phyloP scores from a whole-genome alignment of 305 asterid species.

The Rubia balearica region DNA sequence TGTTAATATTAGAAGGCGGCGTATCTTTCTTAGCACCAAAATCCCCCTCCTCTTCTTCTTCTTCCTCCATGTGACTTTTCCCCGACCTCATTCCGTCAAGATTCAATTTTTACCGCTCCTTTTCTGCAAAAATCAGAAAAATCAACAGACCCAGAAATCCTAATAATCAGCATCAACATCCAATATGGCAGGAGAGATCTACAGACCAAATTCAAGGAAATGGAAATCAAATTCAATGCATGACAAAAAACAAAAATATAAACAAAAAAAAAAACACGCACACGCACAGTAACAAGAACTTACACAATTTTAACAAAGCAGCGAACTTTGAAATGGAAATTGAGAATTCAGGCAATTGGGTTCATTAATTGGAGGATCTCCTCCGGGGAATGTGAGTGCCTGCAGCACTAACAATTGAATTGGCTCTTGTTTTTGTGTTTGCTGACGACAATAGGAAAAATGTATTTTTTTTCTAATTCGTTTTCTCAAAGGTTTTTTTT shows the following conservation, averaged over 20 bases:
- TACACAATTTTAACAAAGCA: slow-evolving; percentile 2
- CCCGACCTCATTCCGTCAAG: slow-evolving; percentile 28
- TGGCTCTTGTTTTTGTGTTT: slow-evolving; percentile 7
- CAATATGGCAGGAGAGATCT: slow-evolving; percentile 16
- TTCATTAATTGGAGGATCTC: neutral
- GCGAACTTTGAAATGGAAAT: neutral
- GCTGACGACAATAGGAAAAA: slow-evolving; percentile 6
- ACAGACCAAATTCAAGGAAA: neutral
- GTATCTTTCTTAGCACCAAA: slow-evolving; percentile 35
- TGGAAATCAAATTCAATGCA: neutral
- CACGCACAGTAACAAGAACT: slow-evolving; percentile 5
- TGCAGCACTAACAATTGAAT: slow-evolving; percentile 10
- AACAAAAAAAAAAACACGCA: neutral
- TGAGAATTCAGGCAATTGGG: slow-evolving; percentile 6
- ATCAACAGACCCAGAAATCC: slow-evolving; percentile 13
- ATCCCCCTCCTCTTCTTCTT: slow-evolving; percentile 63
- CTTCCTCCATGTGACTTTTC: slow-evolving; percentile 29
- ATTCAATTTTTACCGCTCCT: slow-evolving; percentile 11
- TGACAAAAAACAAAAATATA: neutral
- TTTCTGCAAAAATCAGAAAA: slow-evolving; percentile 17
- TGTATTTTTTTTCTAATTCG: neutral
- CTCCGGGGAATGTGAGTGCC: slow-evolving; percentile 11
- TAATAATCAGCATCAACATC: neutral
- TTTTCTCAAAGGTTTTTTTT: neutral
- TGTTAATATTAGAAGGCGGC: slow-evolving; percentile 39